A percentile compares a stretch with the other conserved stretches of the same genome.
Conservation (phyloP, 2,329 filamentous ascomycete species). For the Fusarium nematophilum region DNA sequence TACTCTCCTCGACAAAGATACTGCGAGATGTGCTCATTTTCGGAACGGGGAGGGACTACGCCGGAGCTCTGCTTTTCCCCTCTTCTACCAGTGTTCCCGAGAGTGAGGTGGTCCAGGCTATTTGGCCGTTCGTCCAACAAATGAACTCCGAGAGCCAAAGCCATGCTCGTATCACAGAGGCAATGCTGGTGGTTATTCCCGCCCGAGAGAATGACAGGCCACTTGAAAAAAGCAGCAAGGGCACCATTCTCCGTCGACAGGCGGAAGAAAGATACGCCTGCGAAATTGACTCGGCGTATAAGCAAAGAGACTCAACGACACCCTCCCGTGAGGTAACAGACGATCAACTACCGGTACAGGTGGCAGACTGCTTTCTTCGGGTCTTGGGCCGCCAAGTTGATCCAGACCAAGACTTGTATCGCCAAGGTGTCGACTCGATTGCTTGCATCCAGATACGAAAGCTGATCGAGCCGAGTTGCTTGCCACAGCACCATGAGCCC, state of each 20-base stretch:
- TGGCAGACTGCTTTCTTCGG: constrained; percentile 49
- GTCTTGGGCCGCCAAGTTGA: constrained; percentile 45
- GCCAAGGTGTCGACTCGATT: constrained; percentile 70
- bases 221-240: constrained; percentile 72
- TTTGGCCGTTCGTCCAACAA: constrained; percentile 58
- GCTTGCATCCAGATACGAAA: constrained; percentile 64
- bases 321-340: constrained; percentile 39
- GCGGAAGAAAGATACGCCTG: constrained; percentile 62
- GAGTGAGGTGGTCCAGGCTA: constrained; percentile 51
- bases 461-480: constrained; percentile 42
- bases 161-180: constrained; percentile 61
- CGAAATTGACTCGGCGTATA: constrained; percentile 60
- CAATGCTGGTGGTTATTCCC: constrained; percentile 62
- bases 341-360: constrained; percentile 48
- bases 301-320: constrained; percentile 2
- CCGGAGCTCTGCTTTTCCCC: constrained; percentile 67
- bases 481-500: constrained; percentile 3
- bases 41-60: constrained; percentile 65
- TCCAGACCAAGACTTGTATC: constrained; percentile 63
- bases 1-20: constrained; percentile 56
- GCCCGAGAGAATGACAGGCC: constrained; percentile 23
- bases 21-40: constrained; percentile 70
- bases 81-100: constrained; percentile 44
- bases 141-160: constrained; percentile 61
- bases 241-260: constrained; percentile 64